Evolutionary conservation across 176 grass and related monocot species (phyloP).

Genomic region (Oryza coarctata): DNA sequence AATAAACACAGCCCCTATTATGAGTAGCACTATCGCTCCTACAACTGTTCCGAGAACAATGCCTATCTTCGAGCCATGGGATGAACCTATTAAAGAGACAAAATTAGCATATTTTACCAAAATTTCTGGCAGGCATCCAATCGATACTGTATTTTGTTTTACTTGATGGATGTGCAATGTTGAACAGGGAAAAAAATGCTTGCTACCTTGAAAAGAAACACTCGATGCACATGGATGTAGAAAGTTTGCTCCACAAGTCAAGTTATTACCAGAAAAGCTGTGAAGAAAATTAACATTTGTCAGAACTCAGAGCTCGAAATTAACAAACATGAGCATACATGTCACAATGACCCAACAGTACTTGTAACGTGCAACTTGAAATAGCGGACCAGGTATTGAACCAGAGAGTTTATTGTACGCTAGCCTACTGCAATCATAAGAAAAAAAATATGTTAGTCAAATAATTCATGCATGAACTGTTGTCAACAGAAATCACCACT

Average conservation of each 20-base stretch:
- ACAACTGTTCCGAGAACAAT: constrained; percentile 74
- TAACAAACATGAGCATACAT: constrained; percentile 17
- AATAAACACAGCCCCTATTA: constrained; percentile 63
- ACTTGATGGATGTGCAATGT: constrained; percentile 27
- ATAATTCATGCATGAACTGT: neutral
- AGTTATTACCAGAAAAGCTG: constrained; percentile 93
- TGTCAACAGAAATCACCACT: constrained; percentile 18
- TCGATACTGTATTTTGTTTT: neutral
- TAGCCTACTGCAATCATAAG: constrained; percentile 60
- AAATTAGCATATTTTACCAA: constrained; percentile 1
- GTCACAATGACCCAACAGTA: constrained; percentile 40
- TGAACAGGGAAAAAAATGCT: constrained; percentile 3
- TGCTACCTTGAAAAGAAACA: constrained; percentile 65
- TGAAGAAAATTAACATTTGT: constrained; percentile 43
- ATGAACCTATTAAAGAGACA: constrained; percentile 52
- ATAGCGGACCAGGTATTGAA: constrained; percentile 76
- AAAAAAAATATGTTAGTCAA: constrained; percentile 34
- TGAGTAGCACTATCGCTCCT: constrained; percentile 62
- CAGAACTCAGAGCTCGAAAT: constrained; percentile 11
- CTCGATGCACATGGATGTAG: constrained; percentile 68
- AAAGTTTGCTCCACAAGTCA: constrained; percentile 79
- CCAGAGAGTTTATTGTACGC: constrained; percentile 87
- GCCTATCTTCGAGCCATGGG: constrained; percentile 65
- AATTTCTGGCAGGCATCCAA: constrained; percentile 5
- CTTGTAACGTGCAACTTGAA: constrained; percentile 97